Base-by-base conservation (phyloP, 2,329 filamentous ascomycete species). In the Cercospora sesami region DNA sequence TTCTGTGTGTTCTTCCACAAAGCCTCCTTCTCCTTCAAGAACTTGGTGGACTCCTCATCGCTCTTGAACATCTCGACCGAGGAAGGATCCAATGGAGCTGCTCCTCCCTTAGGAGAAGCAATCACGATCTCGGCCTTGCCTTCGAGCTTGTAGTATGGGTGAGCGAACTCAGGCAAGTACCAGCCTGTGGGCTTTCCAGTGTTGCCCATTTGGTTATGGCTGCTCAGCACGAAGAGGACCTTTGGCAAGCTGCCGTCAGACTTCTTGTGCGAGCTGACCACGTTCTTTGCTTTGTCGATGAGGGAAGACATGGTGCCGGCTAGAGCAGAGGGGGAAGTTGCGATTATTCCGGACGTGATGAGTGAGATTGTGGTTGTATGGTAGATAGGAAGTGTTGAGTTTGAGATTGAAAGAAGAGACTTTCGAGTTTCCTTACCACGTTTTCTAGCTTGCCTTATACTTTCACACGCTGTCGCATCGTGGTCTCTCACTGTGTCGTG, bases 1-100 rank as follows among this genome's bases (percentile, higher is more conserved):
- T 85, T 85, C 5, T 80, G 74, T 0, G 90, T 92, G 48, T 87
- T 84, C 75, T 87, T 85, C 89, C 89, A 93, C 16, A 91, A 77
- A 1, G 80, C 71, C 73, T 85, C 80, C 72, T 90, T 81, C 74
- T 84, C 83, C 36, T 84, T 80, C 59, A 87, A 71, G 74, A 81
- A 81, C 70, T 75, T 72, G 60, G 71, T 70, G 1, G 78, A 75
- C 57, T 75, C 72, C 14, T 75, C 72, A 30, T 74, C 72, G 33
- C 75, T 72, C 60, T 76, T 76, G 73, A 72, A 73, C 67, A 70
- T 69, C 58, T 74, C 73, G 0, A 76, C 73, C 0, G 77, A 79
- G 9, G 72, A 59, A 4, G 79, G 79, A 64, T 81, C 79, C 7
- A 80, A 72, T 2, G 79, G 79, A 5, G 79, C 72, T 55, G 75